phyloP scores from a whole-genome alignment of 106 monocot species.

The Chionographis japonica region DNA sequence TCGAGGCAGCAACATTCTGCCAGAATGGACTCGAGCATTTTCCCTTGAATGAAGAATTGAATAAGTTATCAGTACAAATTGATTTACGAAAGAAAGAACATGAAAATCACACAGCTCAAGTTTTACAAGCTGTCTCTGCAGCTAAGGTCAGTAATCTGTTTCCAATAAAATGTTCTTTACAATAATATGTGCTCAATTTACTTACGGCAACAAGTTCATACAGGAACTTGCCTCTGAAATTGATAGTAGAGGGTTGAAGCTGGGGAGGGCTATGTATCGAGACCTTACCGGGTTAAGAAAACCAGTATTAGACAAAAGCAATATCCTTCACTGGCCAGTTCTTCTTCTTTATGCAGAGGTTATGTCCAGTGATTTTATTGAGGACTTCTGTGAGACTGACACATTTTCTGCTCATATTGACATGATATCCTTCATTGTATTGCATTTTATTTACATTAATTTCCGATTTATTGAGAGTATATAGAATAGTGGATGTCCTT shows the following conservation, averaged over 20 bases:
- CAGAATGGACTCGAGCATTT: conserved; percentile 56
- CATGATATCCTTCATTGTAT: conserved; percentile 67
- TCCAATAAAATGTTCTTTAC: not conserved
- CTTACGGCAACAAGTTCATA: not conserved
- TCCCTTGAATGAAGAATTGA: conserved; percentile 73
- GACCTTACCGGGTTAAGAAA: conserved; percentile 78
- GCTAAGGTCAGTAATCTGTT: conserved; percentile 61
- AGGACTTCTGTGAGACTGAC: conserved; percentile 87
- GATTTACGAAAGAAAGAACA: conserved; percentile 32
- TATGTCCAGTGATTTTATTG: conserved; percentile 97
- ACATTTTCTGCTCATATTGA: conserved; percentile 72
- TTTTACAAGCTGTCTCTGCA: conserved; percentile 45
- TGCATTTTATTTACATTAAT: not conserved
- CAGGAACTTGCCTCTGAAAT: conserved; percentile 65
- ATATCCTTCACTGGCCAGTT: conserved; percentile 90
- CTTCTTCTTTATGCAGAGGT: conserved; percentile 95
- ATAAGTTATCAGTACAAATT: conserved; percentile 57
- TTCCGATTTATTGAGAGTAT: not conserved
- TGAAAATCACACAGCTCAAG: conserved; percentile 42
- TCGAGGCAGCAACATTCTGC: conserved; percentile 66
- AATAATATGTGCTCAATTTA: not conserved
- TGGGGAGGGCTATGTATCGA: conserved; percentile 76
- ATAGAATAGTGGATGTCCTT: conserved; percentile 30
- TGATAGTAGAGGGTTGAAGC: conserved; percentile 66
- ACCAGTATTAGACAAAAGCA: conserved; percentile 53